These are phyloP conservation scores for Skeletonema potamos DNA, from an alignment of 108 stramenopile genomes.

Conservation along the genomic window DNA sequence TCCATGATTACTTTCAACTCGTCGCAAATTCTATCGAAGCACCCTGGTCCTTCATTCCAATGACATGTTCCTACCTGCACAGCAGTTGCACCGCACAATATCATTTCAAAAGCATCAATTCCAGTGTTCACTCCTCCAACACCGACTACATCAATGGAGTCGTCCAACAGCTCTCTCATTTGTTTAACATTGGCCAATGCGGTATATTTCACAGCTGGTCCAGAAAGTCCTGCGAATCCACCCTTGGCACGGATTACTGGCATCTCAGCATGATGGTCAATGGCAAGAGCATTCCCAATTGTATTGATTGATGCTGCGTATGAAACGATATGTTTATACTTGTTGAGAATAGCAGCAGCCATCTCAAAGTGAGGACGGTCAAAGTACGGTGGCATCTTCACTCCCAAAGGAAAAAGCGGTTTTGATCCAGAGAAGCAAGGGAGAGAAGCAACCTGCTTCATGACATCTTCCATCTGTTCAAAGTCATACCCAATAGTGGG, in stretches of 20 bases:
- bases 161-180: conserved; percentile 71
- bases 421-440: conserved; percentile 28
- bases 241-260: conserved; percentile 77
- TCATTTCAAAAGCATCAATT: conserved; percentile 78
- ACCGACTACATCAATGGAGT: conserved; percentile 86
- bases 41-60: conserved; percentile 89
- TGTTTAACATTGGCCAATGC: conserved; percentile 86
- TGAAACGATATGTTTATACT: conserved; percentile 56
- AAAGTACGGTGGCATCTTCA: conserved; percentile 93
- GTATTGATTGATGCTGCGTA: conserved; percentile 89
- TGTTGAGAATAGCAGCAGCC: conserved; percentile 80
- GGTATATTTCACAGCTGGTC: conserved; percentile 84
- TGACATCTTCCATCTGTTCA: conserved; percentile 80
- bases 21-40: conserved; percentile 87
- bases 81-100: conserved; percentile 86
- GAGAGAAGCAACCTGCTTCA: conserved; percentile 55
- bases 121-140: conserved; percentile 83
- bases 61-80: conserved; percentile 93
- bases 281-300: conserved; percentile 82
- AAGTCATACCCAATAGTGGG: conserved; percentile 93
- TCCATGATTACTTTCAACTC: conserved; percentile 67
- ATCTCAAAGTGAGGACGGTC: conserved; percentile 80
- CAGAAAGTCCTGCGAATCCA: conserved; percentile 87
- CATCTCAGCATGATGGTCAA: conserved; percentile 67
- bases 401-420: conserved; percentile 56